Base-by-base conservation (phyloP, 2,329 filamentous ascomycete genomes). In the Pseudofabraea citricarpa region DNA sequence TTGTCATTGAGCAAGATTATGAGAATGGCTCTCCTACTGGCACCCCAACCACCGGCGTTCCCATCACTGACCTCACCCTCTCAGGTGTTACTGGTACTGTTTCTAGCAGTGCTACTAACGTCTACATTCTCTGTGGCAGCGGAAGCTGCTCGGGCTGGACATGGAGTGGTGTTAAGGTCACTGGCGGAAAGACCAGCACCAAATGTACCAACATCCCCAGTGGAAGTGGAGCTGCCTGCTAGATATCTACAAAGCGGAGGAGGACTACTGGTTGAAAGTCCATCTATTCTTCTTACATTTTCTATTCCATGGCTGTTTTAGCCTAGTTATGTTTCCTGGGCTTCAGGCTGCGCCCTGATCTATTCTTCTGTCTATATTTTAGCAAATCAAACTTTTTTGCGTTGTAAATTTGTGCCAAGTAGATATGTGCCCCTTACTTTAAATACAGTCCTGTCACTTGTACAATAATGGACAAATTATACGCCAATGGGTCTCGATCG, bases 1-100 rank as follows among this genome's bases (percentile, higher is more conserved):
- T 81, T 37, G 54, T 79, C 40, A 71, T 82, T 45, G 65, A 80
- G 59, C 78, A 82, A 63, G 74, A 79, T 57, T 76, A 76, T 38
- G 22, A 48, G 42, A 57, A 57, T 37, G 54, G 55, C 3, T 50
- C 45, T 20, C 56, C 56, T 32, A 56, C 54, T 3, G 55, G 54
- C 3, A 56, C 33, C 0, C 50, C 55, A 19, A 56, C 55, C 2
- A 26, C 46, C 7, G 48, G 49, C 12, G 18, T 52, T 68, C 51
- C 70, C 9, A 71, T 66, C 36, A 48, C 53, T 20, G 72, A 73
- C 26, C 70, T 77, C n/a, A 73, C 72, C n/a, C 75, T 77, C 57
- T 76, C 73, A 7, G 68, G 64, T 43, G 63, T 77, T 45, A 65
- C 54, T 3, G 73, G 73, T 21, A 53, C 53, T 6, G 71, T 76